Conservation (phyloP, 371 early-diverging fungal species). For the Conidiobolus incongruus region DNA sequence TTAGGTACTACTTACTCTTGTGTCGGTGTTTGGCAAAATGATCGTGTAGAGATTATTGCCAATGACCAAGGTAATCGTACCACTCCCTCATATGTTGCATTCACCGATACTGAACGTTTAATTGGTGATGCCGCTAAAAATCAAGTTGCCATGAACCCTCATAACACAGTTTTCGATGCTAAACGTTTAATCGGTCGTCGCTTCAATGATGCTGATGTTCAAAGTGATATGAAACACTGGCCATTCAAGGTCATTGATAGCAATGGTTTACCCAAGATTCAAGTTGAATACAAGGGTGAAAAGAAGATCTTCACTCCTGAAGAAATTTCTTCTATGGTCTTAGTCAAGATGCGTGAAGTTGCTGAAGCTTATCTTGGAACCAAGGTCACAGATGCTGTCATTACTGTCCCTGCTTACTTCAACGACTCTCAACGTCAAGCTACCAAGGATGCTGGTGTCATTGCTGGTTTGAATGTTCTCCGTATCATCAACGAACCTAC, state of each 20-base stretch:
- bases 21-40: conserved; percentile 95
- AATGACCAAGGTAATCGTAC: conserved; percentile 92
- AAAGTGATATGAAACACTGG: conserved; percentile 75
- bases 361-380: conserved; percentile 89
- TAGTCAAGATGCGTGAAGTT: conserved; percentile 89
- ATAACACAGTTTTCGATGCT: too few species aligned
- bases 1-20: conserved; percentile 99
- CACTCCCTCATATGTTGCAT: conserved; percentile 94
- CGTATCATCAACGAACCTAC: conserved; percentile 88
- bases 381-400: too few species aligned
- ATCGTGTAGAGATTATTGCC: conserved; percentile 71
- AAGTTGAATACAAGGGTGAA: too few species aligned
- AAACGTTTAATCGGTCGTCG: conserved; percentile 89
- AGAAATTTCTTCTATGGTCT: conserved; percentile 84
- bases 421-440: too few species aligned
- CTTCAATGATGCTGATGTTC: conserved; percentile 64
- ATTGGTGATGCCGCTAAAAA: too few species aligned
- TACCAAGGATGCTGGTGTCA: conserved; percentile 53
- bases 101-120: conserved; percentile 63
- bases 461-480: conserved; percentile 51
- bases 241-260: conserved; percentile 72
- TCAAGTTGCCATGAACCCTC: too few species aligned
- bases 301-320: too few species aligned
- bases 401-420: too few species aligned
- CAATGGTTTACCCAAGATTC: conserved; percentile 63